phyloP scores from a whole-genome alignment of 805 yeast genomes.

The Cyberlindnera xishuangbannaensis region DNA sequence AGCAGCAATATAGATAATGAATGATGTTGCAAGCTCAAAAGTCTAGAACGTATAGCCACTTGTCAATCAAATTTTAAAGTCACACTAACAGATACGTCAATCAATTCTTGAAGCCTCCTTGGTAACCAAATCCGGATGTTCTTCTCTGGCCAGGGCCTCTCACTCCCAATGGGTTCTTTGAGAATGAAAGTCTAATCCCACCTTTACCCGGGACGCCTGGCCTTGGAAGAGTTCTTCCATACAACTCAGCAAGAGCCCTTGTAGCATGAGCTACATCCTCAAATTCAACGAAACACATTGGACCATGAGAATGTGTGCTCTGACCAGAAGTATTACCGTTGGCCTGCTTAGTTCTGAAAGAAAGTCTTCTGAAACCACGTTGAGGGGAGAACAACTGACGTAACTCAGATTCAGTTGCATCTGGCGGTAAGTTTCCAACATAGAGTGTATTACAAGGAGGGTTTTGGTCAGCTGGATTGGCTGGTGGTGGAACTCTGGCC shows the following conservation, averaged over 20 bases:
- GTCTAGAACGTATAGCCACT: too few species aligned
- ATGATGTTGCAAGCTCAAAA: too few species aligned
- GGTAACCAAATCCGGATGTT: slow-evolving; percentile 27
- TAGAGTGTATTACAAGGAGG: slow-evolving; percentile 97
- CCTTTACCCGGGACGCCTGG: slow-evolving; percentile 73
- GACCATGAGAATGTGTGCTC: slow-evolving; percentile 57
- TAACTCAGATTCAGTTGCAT: slow-evolving; percentile 90
- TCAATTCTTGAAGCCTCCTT: slow-evolving; percentile 15
- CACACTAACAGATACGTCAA: too few species aligned
- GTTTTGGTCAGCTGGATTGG: slow-evolving; percentile 97
- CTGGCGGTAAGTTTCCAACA: slow-evolving; percentile 96
- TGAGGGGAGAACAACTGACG: slow-evolving; percentile 83
- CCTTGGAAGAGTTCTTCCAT: slow-evolving; percentile 87
- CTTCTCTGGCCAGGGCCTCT: slow-evolving; percentile 59
- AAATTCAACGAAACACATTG: slow-evolving; percentile 99
- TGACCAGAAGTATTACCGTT: slow-evolving; percentile 33
- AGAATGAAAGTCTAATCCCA: slow-evolving; percentile 88
- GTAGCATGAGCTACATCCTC: slow-evolving; percentile 95
- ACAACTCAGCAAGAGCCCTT: slow-evolving; percentile 85
- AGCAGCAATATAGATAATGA: too few species aligned
- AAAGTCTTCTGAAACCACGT: slow-evolving; percentile 85
- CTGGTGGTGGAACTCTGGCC: slow-evolving; percentile 84
- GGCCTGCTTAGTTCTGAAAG: slow-evolving; percentile 73
- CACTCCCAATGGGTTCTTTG: slow-evolving; percentile 96
- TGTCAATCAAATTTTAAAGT: too few species aligned